A percentile compares a stretch with the other conserved stretches of the same genome.
Conservation (phyloP, 352 stramenopile species). For the Achlya hypogyna region DNA sequence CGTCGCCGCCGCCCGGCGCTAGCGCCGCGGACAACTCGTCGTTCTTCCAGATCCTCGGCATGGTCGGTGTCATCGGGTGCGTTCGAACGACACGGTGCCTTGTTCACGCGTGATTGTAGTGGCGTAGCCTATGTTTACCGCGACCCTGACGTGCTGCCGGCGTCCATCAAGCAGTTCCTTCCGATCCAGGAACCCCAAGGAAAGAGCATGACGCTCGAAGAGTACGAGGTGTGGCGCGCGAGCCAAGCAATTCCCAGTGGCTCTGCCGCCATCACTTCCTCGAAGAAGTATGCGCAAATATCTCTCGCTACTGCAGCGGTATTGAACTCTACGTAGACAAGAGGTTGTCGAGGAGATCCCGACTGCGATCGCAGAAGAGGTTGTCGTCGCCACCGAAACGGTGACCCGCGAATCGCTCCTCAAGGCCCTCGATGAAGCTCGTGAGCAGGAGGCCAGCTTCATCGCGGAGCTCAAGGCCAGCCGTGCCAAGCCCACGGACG, state of each 20-base stretch:
- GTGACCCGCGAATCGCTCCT: constrained; percentile 37
- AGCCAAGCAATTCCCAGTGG: constrained; percentile 48
- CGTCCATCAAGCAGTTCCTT: constrained; percentile 61
- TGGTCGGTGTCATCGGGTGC: constrained; percentile 54
- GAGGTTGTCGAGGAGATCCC: constrained; percentile 26
- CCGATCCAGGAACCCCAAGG: constrained; percentile 74
- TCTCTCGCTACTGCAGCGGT: not conserved
- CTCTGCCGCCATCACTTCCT: constrained; percentile 27
- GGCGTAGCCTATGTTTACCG: constrained; percentile 77
- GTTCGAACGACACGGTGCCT: not conserved
- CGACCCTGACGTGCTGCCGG: constrained; percentile 71
- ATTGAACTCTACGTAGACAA: constrained; percentile 17
- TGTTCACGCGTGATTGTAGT: constrained; percentile 23
- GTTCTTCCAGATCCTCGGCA: constrained; percentile 64
- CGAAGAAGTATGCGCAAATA: constrained; percentile 23
- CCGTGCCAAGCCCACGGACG: constrained; percentile 33
- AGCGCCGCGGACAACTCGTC: constrained; percentile 54
- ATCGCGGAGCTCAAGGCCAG: constrained; percentile 66
- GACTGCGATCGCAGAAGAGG: constrained; percentile 19
- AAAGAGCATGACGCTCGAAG: constrained; percentile 77
- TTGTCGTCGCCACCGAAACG: not conserved
- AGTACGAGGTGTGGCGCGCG: constrained; percentile 79
- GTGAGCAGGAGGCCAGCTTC: constrained; percentile 73
- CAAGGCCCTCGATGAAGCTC: constrained; percentile 60
- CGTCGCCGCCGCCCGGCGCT: constrained; percentile 3